Base-by-base conservation (phyloP, 2,329 filamentous ascomycete genomes). In the Curvularia lunata region DNA sequence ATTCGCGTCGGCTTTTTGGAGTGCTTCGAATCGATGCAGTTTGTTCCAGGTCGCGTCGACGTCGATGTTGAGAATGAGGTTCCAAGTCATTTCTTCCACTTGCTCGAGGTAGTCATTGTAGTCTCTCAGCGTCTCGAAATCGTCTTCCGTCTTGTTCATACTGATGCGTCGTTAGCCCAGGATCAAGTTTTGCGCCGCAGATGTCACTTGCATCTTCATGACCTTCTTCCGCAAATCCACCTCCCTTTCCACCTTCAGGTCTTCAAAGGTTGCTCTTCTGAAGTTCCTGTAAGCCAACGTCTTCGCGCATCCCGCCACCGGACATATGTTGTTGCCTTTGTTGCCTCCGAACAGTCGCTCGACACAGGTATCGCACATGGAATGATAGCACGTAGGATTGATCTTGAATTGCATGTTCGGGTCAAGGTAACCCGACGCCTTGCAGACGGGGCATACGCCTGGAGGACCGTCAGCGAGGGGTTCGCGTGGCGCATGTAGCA, bases 351-450 rank as follows among this genome's bases (percentile, higher is more conserved):
- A 99, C 69, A 98, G 91, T 54, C 94, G 90, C 78, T 94, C 91
- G 41, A 98, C 93, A 81, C 95, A 99, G 56, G 91, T 93, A 76
- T 92, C 90, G 83, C 95, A 99, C 91, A 99, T 98, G 67, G 92
- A 92, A 83, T 99, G 95, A 83, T 99, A 99, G 85, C 95, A 99
- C 83, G 96, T 92, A 8, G 94, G 92, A 77, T 98, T 97, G 81
- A 99, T 93, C 68, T 95, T 90, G 80, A 99, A 98, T 64, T 89
- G 86, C 86, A 99, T 93, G 80, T 92, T 89, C 60, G 88, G 88
- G 82, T 97, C 97, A 71, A 98, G 89, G 82, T 98, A 98, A 64
- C 92, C 91, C 59, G 91, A 91, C 58, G 92, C 96, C 80, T 97
- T 97, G 89, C 95, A 99, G 67, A 98, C 91, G 56, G 94, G 95